Base-by-base conservation (phyloP, 2,329 filamentous ascomycete species). In the Xylaria sp. region DNA sequence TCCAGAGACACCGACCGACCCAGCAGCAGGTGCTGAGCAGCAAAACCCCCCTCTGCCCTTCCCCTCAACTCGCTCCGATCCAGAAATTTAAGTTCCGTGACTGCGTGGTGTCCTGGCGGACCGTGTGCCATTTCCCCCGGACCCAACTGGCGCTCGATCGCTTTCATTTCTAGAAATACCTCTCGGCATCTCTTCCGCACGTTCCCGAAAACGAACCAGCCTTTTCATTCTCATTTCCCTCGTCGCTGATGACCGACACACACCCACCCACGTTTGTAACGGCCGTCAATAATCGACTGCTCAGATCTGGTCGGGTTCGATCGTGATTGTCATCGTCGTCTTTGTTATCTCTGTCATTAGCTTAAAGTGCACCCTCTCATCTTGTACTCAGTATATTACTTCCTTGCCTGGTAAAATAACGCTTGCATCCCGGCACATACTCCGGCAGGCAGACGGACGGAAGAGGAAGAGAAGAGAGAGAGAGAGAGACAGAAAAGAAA, bases 171-270 rank as follows among this genome's bases (percentile, higher is more conserved):
- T 46, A 62, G 28, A 67, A 28, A 31, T 39, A 43, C 59, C 60
- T 66, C 58, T 63, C 68, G 65, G 68, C 70, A 66, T 60, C 48
- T 66, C 62, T 72, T 64, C 65, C 68, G 65, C 62, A 66, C 55
- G 65, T 66, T 66, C 68, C 70, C 68, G 65, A 66, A 49, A 28
- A 64, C 39, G 9, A 55, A 58, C 20, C 41, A 51, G 18, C 48
- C 48, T 57, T 66, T 51, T 33, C 39, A 3, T 43, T 36, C 23
- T 54, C 52, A 23, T 15, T 52, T 62, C 15, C 23, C 51, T 36
- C 65, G 25, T 23, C 60, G 63, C 25, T 59, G 20, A 58, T 64
- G 55, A 39, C 48, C 31, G 52, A 57, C 51, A 55, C 10, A 52
- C 25, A 15, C 56, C 55, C 33, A 25, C 28, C 39, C 18, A 28